Conservation (phyloP, 148 eudicot species). For the Camellia sinensis region DNA sequence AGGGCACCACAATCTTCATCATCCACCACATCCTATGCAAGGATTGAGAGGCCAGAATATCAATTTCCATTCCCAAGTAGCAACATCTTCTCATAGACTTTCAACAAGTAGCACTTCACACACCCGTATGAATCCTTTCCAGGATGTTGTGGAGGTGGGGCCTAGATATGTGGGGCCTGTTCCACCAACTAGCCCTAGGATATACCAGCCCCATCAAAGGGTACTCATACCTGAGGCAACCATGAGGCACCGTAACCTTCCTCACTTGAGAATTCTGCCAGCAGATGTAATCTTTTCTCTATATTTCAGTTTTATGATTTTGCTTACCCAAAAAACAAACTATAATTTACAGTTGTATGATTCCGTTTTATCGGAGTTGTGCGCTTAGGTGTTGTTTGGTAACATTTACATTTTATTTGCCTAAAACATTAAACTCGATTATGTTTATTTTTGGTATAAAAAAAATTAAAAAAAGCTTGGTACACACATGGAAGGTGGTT, state of each 20-base stretch:
- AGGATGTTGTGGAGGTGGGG: conserved; percentile 41
- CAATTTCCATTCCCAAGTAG: conserved; percentile 55
- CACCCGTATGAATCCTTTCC: conserved; percentile 32
- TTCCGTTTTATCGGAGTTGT: neutral
- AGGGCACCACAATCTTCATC: conserved; percentile 49
- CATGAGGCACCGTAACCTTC: conserved; percentile 64
- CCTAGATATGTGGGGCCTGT: conserved; percentile 34
- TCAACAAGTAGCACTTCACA: conserved; percentile 37
- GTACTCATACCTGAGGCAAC: conserved; percentile 42
- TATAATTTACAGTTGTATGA: neutral
- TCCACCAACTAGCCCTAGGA: conserved; percentile 58
- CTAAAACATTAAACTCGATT: no score
- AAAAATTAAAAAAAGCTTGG: no score
- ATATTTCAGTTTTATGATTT: neutral
- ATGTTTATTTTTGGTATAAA: no score
- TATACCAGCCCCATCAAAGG: conserved; percentile 65
- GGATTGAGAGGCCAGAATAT: conserved; percentile 52
- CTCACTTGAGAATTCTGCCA: conserved; percentile 64
- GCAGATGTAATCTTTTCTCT: conserved; percentile 57
- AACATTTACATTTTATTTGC: no score
- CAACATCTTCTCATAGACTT: conserved; percentile 48
- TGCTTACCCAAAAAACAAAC: neutral
- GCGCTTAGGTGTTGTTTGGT: neutral
- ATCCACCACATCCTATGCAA: conserved; percentile 51
- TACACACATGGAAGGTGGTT: no score